Conservation (phyloP, 78 protist species). For the Dictyostelium purpureum region DNA sequence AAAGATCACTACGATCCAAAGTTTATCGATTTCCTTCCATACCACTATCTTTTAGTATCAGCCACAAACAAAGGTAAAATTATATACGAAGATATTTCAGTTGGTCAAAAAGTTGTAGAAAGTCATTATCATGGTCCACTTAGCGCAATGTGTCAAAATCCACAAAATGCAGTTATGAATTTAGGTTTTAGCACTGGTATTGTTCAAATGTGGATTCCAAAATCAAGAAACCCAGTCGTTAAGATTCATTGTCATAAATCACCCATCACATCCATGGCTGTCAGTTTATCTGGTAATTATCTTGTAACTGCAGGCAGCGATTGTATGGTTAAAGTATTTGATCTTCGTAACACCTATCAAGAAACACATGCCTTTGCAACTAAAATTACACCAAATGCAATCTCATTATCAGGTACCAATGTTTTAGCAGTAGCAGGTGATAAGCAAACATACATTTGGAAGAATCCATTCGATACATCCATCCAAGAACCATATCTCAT, state of each 20-base stretch:
- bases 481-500: constrained; percentile 86
- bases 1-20: constrained; percentile 77
- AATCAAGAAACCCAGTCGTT: constrained; percentile 83
- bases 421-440: constrained; percentile 90
- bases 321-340: constrained; percentile 94
- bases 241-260: constrained; percentile 88
- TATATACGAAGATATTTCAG: constrained; percentile 46
- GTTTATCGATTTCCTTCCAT: constrained; percentile 90
- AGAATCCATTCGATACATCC: constrained; percentile 57
- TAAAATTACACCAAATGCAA: constrained; percentile 54
- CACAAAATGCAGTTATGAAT: constrained; percentile 90
- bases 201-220: constrained; percentile 96
- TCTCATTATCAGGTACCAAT: constrained; percentile 88
- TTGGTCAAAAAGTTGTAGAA: constrained; percentile 71
- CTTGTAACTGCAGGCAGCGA: constrained; percentile 52
- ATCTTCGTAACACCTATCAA: constrained; percentile 90
- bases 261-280: constrained; percentile 67
- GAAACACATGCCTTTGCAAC: constrained; percentile 87
- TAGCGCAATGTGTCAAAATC: constrained; percentile 87
- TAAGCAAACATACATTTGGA: constrained; percentile 60
- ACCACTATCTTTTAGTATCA: constrained; percentile 94
- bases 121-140: constrained; percentile 25
- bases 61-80: constrained; percentile 15
- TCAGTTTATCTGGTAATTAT: constrained; percentile 81
- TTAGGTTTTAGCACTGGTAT: constrained; percentile 91